Percentiles rank a stretch among this genome's conserved stretches.
Conservation (phyloP, 139 green algal species). For the Klebsormidium nitens region DNA sequence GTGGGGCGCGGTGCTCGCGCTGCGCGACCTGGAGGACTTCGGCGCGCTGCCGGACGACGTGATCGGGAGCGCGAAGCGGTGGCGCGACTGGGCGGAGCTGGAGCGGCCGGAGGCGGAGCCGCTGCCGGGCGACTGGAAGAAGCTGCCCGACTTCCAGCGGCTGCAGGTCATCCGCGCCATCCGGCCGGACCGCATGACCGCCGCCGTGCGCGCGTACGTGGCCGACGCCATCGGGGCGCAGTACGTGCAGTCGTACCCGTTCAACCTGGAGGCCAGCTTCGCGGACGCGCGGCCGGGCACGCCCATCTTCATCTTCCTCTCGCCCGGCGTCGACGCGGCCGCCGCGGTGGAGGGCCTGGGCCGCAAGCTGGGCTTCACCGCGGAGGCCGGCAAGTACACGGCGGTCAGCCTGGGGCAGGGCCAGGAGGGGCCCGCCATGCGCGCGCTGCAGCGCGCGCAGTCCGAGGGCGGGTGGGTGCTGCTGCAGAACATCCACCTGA, state of each 20-base stretch:
- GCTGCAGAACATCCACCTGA: slow-evolving; percentile 54
- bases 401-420: slow-evolving; percentile 68
- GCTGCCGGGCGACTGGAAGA: slow-evolving; percentile 85
- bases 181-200: slow-evolving; percentile 77
- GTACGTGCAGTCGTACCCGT: slow-evolving; percentile 58
- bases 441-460: slow-evolving; percentile 65
- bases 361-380: slow-evolving; percentile 54
- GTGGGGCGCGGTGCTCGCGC: slow-evolving; percentile 54
- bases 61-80: slow-evolving; percentile 71
- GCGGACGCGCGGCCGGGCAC: background rate
- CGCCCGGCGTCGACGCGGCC: slow-evolving; percentile 72
- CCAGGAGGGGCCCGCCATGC: slow-evolving; percentile 84
- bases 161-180: slow-evolving; percentile 70
- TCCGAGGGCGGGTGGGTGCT: slow-evolving; percentile 92
- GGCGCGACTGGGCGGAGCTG: slow-evolving; percentile 86
- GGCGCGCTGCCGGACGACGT: slow-evolving; percentile 74
- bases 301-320: slow-evolving; percentile 87
- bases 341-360: slow-evolving; percentile 72
- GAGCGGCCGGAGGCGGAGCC: slow-evolving; percentile 77
- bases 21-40: slow-evolving; percentile 79
- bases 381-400: slow-evolving; percentile 11
- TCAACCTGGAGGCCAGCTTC: slow-evolving; percentile 61
- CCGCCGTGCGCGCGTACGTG: slow-evolving; percentile 76
- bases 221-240: slow-evolving; percentile 64
- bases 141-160: slow-evolving; percentile 72